Evolutionary conservation across 495 filamentous ascomycete species (phyloP).

Genomic region (Astrothelium subdiscretum): DNA sequence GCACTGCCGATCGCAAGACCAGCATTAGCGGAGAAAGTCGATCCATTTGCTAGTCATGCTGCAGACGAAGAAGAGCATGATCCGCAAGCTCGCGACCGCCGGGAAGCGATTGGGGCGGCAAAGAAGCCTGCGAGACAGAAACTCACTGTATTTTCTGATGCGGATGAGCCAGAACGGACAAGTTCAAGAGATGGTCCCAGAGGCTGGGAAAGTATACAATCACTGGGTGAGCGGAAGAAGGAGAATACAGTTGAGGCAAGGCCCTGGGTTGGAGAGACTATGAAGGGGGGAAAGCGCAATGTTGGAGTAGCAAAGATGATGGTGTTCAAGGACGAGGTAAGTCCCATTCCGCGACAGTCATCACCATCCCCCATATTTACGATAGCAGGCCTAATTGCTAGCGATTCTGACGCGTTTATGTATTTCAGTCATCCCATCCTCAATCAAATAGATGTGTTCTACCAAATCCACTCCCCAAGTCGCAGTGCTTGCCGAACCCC

Average conservation of each 20-base stretch:
- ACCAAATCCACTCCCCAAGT: slow-evolving; percentile 9
- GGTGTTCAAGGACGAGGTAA: slow-evolving; percentile 93
- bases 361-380: slow-evolving; percentile 64
- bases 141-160: slow-evolving; percentile 83
- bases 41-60: slow-evolving; percentile 54
- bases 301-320: slow-evolving; percentile 67
- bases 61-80: slow-evolving; percentile 35
- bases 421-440: slow-evolving; percentile 42
- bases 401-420: slow-evolving; percentile 45
- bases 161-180: slow-evolving; percentile 31
- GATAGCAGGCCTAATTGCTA: slow-evolving; percentile 90
- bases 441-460: slow-evolving; percentile 5
- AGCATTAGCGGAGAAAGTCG: slow-evolving; percentile 74
- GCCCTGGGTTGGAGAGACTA: slow-evolving; percentile 84
- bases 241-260: slow-evolving; percentile 80
- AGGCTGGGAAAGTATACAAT: slow-evolving; percentile 89
- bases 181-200: slow-evolving; percentile 31
- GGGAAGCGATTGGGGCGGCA: slow-evolving; percentile 38
- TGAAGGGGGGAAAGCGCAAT: slow-evolving; percentile 75
- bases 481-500: slow-evolving; percentile 45
- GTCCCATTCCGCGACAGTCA: slow-evolving; percentile 30
- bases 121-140: slow-evolving; percentile 60
- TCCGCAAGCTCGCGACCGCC: slow-evolving; percentile 52
- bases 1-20: slow-evolving; percentile 73
- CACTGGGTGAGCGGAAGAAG: slow-evolving; percentile 77